Evolutionary conservation across 495 filamentous ascomycete genomes (phyloP).

Genomic region (Staphylotrichum tortipilum): DNA sequence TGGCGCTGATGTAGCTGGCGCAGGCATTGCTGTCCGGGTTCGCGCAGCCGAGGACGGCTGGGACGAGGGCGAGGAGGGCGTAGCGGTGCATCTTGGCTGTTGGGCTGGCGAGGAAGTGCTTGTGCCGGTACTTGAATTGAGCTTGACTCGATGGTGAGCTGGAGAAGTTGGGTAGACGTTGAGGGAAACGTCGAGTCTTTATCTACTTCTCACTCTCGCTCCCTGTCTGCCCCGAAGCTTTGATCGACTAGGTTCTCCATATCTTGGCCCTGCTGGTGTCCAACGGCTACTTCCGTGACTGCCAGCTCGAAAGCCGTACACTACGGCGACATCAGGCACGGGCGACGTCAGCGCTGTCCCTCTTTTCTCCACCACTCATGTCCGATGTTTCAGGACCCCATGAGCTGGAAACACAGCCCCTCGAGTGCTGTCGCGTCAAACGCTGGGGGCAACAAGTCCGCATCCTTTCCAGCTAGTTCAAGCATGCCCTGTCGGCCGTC

Average conservation of each 20-base stretch:
- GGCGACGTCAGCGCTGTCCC: background rate
- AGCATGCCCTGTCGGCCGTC: background rate
- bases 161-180: background rate
- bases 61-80: slow-evolving; percentile 2
- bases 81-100: slow-evolving; percentile 2
- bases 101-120: too few species aligned
- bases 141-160: background rate
- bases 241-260: too few species aligned
- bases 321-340: too few species aligned
- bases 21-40: slow-evolving; percentile 3
- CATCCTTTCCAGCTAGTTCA: background rate
- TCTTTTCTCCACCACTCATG: slow-evolving; percentile 8
- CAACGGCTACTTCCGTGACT: background rate
- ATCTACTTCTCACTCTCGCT: too few species aligned
- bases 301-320: too few species aligned
- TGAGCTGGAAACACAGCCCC: background rate
- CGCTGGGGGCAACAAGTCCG: background rate
- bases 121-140: too few species aligned
- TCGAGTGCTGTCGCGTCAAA: background rate
- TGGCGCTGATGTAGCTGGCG: slow-evolving; percentile 5
- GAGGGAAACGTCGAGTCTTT: too few species aligned
- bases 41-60: slow-evolving; percentile 2
- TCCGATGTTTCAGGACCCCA: background rate
- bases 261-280: background rate
- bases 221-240: too few species aligned